Conservation (phyloP, 2,329 filamentous ascomycete genomes). For the Nakataea oryzae region DNA sequence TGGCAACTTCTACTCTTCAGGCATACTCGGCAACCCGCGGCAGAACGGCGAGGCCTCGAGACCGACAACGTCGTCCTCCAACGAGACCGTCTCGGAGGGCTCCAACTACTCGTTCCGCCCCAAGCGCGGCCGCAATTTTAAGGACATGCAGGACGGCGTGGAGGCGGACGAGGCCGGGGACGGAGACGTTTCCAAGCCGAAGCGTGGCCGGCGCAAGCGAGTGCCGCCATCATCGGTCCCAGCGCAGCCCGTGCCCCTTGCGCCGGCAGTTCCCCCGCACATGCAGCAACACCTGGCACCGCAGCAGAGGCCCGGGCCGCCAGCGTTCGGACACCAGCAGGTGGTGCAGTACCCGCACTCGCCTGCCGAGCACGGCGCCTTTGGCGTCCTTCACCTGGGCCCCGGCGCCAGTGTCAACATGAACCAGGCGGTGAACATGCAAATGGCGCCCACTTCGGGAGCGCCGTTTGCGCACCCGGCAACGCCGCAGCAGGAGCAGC, state of each 20-base stretch:
- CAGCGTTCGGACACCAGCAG: not conserved
- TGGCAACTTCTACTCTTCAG: constrained; percentile 26
- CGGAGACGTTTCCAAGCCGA: constrained; percentile 17
- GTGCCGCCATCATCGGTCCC: constrained; percentile 5
- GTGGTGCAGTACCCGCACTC: not conserved
- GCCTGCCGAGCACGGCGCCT: constrained; percentile 1
- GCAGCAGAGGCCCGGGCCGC: not conserved
- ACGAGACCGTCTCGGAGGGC: constrained; percentile 34
- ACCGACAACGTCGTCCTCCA: constrained; percentile 40
- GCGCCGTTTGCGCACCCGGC: not conserved
- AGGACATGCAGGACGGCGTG: constrained; percentile 30
- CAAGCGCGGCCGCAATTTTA: constrained; percentile 44
- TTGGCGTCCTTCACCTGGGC: constrained; percentile 2
- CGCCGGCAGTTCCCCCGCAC: not conserved
- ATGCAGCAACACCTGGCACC: not conserved
- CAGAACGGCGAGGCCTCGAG: constrained; percentile 26
- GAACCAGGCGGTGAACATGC: not conserved
- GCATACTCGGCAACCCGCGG: constrained; percentile 18
- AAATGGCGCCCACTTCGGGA: not conserved
- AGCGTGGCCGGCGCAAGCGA: constrained; percentile 8
- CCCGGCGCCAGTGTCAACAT: not conserved
- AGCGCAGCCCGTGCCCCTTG: not conserved
- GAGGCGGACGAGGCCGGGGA: constrained; percentile 17
- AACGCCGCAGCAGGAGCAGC: not conserved
- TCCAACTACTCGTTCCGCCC: constrained; percentile 44